phyloP scores from a whole-genome alignment of 116 monocot species.

The Phalaenopsis hybrid region DNA sequence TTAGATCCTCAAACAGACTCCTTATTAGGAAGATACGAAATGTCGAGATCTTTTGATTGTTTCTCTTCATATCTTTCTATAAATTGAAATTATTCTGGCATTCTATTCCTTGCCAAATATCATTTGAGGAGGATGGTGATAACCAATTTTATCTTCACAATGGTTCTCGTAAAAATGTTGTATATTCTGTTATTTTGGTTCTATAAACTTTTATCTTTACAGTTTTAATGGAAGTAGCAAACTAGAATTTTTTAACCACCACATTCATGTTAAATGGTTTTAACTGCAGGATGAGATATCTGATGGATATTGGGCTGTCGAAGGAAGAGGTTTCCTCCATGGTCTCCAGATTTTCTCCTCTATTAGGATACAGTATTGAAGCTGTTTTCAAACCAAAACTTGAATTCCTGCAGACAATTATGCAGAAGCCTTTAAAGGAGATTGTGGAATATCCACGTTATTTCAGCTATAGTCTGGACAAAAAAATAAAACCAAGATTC shows the following conservation, averaged over 20 bases:
- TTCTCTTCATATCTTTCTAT: no score
- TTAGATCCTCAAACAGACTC: no score
- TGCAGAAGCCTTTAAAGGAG: conserved; percentile 70
- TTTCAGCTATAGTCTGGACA: conserved; percentile 90
- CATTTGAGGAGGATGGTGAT: no score
- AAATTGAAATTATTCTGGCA: no score
- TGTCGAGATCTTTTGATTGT: no score
- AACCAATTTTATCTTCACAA: neutral
- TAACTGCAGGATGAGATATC: conserved; percentile 58
- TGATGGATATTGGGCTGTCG: conserved; percentile 62
- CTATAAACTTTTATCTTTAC: neutral
- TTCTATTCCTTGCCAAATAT: no score
- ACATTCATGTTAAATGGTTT: no score
- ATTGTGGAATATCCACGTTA: conserved; percentile 91
- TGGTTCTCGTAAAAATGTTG: neutral
- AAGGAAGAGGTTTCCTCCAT: conserved; percentile 66
- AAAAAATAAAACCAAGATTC: conserved; percentile 76
- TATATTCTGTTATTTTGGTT: neutral
- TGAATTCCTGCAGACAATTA: conserved; percentile 58
- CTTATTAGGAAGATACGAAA: no score
- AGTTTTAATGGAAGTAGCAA: no score
- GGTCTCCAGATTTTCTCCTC: conserved; percentile 79
- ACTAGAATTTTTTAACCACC: no score
- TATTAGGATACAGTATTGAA: conserved; percentile 84
- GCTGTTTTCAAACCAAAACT: conserved; percentile 78